Evolutionary conservation across 768 basidiomycete genomes (phyloP).

Genomic region (Mrakia gelida): DNA sequence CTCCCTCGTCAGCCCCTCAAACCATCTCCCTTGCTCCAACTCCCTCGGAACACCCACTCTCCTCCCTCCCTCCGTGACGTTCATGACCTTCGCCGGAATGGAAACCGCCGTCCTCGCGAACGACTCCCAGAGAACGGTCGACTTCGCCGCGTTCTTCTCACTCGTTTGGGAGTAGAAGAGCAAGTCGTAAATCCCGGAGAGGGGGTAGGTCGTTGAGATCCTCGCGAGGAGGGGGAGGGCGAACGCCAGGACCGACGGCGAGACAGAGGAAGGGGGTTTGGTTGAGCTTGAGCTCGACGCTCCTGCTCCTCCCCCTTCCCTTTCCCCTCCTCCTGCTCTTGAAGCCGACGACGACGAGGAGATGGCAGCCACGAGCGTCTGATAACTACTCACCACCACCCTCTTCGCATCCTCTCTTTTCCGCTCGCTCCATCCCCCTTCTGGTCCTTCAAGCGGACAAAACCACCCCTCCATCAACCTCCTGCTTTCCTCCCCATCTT

Average conservation of each 20-base stretch:
- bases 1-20: not conserved
- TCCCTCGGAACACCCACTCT: constrained; percentile 47
- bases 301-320: too few species aligned
- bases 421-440: constrained; percentile 39
- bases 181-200: constrained; percentile 62
- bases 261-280: not conserved
- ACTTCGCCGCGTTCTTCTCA: not conserved
- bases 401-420: constrained; percentile 50
- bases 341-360: not conserved
- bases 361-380: constrained; percentile 48
- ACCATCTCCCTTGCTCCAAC: constrained; percentile 46
- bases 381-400: constrained; percentile 52
- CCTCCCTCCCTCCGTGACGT: constrained; percentile 54
- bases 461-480: constrained; percentile 26
- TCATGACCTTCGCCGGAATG: constrained; percentile 74
- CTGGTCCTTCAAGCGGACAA: constrained; percentile 7
- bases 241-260: constrained; percentile 39
- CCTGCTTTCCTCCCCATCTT: not conserved
- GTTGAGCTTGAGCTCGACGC: constrained; percentile 2
- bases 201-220: constrained; percentile 60
- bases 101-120: constrained; percentile 60
- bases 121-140: constrained; percentile 63
- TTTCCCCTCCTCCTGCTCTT: not conserved
- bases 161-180: constrained; percentile 44
- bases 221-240: constrained; percentile 55